A percentile compares a stretch with the other conserved stretches of the same genome.
phyloP scores from a whole-genome alignment of 2,329 filamentous ascomycete species.

The Aspergillus hiratsukae region DNA sequence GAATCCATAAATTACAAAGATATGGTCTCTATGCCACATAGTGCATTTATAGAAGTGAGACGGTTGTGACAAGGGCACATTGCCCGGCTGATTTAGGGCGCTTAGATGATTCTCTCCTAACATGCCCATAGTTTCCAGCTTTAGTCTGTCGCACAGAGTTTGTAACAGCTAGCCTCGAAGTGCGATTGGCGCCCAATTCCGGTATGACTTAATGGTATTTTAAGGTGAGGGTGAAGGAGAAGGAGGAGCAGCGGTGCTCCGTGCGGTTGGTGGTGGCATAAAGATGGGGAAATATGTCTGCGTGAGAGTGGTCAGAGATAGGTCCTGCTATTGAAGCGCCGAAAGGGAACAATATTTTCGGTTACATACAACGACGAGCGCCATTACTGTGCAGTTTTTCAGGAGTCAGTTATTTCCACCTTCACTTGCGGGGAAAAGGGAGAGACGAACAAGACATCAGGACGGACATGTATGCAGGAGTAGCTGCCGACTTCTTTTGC shows the following conservation, averaged over 20 bases:
- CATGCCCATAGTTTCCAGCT: background rate
- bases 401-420: slow-evolving; percentile 13
- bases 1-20: background rate
- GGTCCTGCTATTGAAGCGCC: slow-evolving; percentile 5
- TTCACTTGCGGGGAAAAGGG: background rate
- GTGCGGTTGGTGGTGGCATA: slow-evolving; percentile 50
- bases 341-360: background rate
- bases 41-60: background rate
- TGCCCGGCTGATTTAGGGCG: background rate
- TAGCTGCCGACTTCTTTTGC: slow-evolving; percentile 56
- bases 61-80: background rate
- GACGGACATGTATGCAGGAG: slow-evolving; percentile 70
- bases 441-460: slow-evolving; percentile 67
- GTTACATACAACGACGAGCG: slow-evolving; percentile 48
- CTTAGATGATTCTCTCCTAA: background rate
- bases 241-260: slow-evolving; percentile 35
- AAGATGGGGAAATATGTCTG: slow-evolving; percentile 63
- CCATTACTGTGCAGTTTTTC: slow-evolving; percentile 49
- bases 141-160: background rate
- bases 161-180: background rate
- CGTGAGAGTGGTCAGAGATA: slow-evolving; percentile 17
- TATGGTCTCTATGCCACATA: background rate
- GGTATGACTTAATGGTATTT: background rate
- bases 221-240: slow-evolving; percentile 35
- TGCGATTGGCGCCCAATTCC: background rate